A percentile compares a stretch with the other conserved stretches of the same genome.
These are phyloP conservation scores for Grosmannia serpens DNA, from an alignment of 2,329 filamentous ascomycete genomes.

Conservation along the genomic window DNA sequence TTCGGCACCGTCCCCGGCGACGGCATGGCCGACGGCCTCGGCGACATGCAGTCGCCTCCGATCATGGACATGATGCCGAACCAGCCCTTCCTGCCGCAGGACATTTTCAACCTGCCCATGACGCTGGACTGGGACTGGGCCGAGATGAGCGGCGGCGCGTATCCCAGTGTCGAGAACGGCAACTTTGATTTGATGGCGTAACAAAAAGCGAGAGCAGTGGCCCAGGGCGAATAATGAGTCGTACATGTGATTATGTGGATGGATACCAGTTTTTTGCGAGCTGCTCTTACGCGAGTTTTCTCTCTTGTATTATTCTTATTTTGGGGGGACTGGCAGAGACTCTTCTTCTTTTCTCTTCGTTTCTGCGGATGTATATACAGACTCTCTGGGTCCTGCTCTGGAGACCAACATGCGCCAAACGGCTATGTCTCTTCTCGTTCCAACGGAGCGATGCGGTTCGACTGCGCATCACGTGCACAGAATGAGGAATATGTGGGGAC, in stretches of 20 bases:
- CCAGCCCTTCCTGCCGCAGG: slow-evolving; percentile 82
- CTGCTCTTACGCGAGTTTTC: neutral
- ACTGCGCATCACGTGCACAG: neutral
- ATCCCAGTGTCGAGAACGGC: slow-evolving; percentile 53
- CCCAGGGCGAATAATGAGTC: neutral
- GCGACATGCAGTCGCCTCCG: slow-evolving; percentile 24
- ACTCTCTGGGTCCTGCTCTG: too few species aligned
- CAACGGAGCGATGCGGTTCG: neutral
- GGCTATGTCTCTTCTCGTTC: too few species aligned
- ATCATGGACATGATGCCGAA: slow-evolving; percentile 43
- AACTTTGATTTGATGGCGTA: slow-evolving; percentile 26
- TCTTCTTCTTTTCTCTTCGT: neutral
- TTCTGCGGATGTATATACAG: too few species aligned
- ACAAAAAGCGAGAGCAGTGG: neutral
- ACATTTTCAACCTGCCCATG: slow-evolving; percentile 93
- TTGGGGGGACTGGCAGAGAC: neutral
- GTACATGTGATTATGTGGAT: neutral
- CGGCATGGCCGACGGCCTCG: slow-evolving; percentile 8
- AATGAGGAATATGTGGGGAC: neutral
- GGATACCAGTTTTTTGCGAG: neutral
- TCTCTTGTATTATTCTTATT: neutral
- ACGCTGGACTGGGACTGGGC: slow-evolving; percentile 83
- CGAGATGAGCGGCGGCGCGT: slow-evolving; percentile 54
- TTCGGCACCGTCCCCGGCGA: slow-evolving; percentile 23
- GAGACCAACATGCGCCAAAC: too few species aligned